Percentiles rank a stretch among this genome's conserved stretches.
phyloP scores from a whole-genome alignment of 176 grass and related monocot species.

The Avena sativa region DNA sequence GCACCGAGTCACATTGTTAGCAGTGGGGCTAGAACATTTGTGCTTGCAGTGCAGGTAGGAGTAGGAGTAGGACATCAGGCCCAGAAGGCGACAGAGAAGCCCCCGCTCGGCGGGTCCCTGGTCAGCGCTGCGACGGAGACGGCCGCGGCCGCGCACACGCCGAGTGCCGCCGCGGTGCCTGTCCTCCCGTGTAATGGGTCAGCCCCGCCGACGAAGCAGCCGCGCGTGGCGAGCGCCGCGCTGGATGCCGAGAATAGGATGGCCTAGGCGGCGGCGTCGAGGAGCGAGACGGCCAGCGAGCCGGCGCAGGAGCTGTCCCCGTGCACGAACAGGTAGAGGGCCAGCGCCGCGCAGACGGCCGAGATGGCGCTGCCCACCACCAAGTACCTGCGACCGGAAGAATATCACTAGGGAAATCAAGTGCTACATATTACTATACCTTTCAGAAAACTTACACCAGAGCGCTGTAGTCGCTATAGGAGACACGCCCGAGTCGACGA shows the following conservation, averaged over 20 bases:
- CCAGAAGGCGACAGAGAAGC: too few relatives aligned
- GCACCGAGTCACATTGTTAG: neutral
- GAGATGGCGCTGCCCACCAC: constrained; percentile 34
- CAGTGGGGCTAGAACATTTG: neutral
- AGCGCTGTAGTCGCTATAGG: constrained; percentile 30
- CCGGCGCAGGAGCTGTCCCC: neutral
- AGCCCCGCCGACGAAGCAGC: neutral
- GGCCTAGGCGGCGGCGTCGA: constrained; percentile 32
- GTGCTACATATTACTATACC: neutral
- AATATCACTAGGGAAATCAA: neutral
- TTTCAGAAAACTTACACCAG: constrained; percentile 29
- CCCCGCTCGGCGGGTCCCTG: neutral
- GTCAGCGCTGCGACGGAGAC: constrained; percentile 9
- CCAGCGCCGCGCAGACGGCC: constrained; percentile 35
- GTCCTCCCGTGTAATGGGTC: constrained; percentile 1
- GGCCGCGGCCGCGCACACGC: constrained; percentile 13
- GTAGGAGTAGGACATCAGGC: too few relatives aligned
- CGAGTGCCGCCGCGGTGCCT: neutral
- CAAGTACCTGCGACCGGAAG: constrained; percentile 45
- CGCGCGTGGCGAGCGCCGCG: constrained; percentile 27
- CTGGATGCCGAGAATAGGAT: constrained; percentile 43
- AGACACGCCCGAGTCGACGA: neutral
- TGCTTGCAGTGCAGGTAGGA: neutral
- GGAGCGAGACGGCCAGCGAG: neutral
- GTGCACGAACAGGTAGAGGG: constrained; percentile 39